A percentile compares a stretch with the other conserved stretches of the same genome.
Evolutionary conservation across 768 basidiomycete species (phyloP).

Genomic region (Phaffia tasmanica): DNA sequence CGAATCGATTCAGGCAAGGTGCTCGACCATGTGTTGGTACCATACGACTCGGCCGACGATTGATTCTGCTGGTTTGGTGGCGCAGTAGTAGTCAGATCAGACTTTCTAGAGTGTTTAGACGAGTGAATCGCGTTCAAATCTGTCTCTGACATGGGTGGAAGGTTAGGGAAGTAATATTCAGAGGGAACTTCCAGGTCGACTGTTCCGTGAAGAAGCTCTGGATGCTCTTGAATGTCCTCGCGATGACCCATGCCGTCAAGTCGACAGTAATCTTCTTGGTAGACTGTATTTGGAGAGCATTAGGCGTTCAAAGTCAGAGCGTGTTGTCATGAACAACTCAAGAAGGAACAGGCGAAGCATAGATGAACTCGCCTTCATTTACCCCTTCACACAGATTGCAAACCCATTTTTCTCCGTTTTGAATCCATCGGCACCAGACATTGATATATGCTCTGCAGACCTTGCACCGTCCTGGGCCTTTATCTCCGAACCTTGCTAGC

Average conservation of each 20-base stretch:
- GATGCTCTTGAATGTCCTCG: slow-evolving; percentile 63
- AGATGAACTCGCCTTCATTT: slow-evolving; percentile 62
- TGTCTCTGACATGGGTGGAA: slow-evolving; percentile 31
- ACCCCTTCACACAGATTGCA: slow-evolving; percentile 82
- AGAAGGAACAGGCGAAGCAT: too few relatives aligned
- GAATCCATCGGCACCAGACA: slow-evolving; percentile 77
- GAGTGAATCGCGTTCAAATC: slow-evolving; percentile 35
- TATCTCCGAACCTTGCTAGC: slow-evolving; percentile 56
- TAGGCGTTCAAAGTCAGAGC: background rate
- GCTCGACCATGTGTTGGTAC: background rate
- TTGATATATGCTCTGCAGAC: slow-evolving; percentile 84
- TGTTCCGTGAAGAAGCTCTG: slow-evolving; percentile 81
- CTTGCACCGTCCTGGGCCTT: slow-evolving; percentile 73
- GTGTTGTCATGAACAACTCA: background rate
- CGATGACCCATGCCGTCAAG: slow-evolving; percentile 66
- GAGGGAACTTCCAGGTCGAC: slow-evolving; percentile 75
- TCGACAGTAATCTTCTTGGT: slow-evolving; percentile 69
- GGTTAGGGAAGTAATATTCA: slow-evolving; percentile 65
- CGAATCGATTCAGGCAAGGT: too few relatives aligned
- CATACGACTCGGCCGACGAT: slow-evolving; percentile 1
- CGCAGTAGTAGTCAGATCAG: background rate
- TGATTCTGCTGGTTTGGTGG: background rate
- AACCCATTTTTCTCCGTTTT: slow-evolving; percentile 73
- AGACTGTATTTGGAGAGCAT: slow-evolving; percentile 45
- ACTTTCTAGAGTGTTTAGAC: too few relatives aligned